Percentiles rank a stretch among this genome's conserved stretches.
These are phyloP conservation scores for Berberis thunbergii DNA, from an alignment of 164 flowering plant species.

Conservation along the genomic window DNA sequence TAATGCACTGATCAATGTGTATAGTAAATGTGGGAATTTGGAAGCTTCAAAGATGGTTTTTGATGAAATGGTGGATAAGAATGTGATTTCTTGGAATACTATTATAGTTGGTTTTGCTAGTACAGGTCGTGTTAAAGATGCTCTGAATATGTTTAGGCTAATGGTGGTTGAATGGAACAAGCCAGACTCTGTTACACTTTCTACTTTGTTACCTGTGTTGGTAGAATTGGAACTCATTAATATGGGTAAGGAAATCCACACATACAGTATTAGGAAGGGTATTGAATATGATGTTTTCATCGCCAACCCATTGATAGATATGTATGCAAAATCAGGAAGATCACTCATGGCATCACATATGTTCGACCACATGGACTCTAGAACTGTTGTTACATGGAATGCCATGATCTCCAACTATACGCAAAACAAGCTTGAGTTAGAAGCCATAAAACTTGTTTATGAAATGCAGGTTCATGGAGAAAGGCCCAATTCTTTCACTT, in stretches of 20 bases:
- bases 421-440: slow-evolving; percentile 21
- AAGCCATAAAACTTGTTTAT: slow-evolving; percentile 19
- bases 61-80: too few species aligned
- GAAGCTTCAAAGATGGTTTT: too few species aligned
- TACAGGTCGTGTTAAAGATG: slow-evolving; percentile 18
- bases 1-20: too few species aligned
- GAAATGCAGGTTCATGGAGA: slow-evolving; percentile 27
- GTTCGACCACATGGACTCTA: slow-evolving; percentile 24
- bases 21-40: too few species aligned
- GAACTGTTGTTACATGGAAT: slow-evolving; percentile 60
- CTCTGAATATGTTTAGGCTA: slow-evolving; percentile 36
- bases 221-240: slow-evolving; percentile 35
- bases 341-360: slow-evolving; percentile 29
- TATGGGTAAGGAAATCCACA: slow-evolving; percentile 44
- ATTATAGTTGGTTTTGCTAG: neutral
- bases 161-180: slow-evolving; percentile 30
- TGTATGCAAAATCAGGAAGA: slow-evolving; percentile 53
- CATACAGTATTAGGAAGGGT: slow-evolving; percentile 35
- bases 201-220: slow-evolving; percentile 45
- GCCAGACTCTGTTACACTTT: slow-evolving; percentile 37
- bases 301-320: slow-evolving; percentile 46
- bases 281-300: slow-evolving; percentile 43
- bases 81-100: too few species aligned
- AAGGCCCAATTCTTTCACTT: slow-evolving; percentile 26
- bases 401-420: slow-evolving; percentile 41